Evolutionary conservation across 2,329 filamentous ascomycete genomes (phyloP), one percentile per base, ranked within the genome.

Genomic region (Mycosphaerella arachidis): DNA sequence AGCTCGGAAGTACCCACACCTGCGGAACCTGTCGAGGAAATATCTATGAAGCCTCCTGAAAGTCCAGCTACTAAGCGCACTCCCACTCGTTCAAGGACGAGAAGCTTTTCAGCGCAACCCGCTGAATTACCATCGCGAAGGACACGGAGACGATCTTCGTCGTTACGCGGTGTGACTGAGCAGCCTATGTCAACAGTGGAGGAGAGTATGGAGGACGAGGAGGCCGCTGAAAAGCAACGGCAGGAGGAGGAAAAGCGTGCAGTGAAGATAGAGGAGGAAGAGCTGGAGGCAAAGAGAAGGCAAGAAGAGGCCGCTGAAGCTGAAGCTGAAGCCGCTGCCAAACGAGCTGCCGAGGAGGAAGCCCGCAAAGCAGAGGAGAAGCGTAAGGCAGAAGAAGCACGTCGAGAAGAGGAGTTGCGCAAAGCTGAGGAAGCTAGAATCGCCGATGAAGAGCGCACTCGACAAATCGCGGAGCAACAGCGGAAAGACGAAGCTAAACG

Each of bases 1-100:
- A 63, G 58, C 48, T 67, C 63, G 24, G 68, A 68, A 24, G 57
- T 61, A 30, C 65, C 58, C 18, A 62, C 59, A 29, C 64, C 60
- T 29, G 54, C 58, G 48, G 59, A 63, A 20, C 46, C 29, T 27
- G 52, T 16, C 29, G 63, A 61, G 43, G 63, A 67, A 53, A 59
- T 57, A 35, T 55, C 53, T 16, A 70, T 73, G 67, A 68, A 66
- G 48, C 70, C 71, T 8, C 68, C 67, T 1, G 66, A 64, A 18
- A 68, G 67, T 57, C 65, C 68, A 27, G 65, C 64, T 27, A 55
- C 48, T 18, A 70, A 65, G 55, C 62, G 64, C 20, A 63, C 59
- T 10, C 59, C 65, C 9, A 65, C 64, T 13, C 63, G 68, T 8
- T 63, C 65, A 13, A 63, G 70, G 30, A 73, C 66, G 24, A 70